Base-by-base conservation (phyloP, 169 alveolate genomes). In the Theileria luwenshuni region DNA sequence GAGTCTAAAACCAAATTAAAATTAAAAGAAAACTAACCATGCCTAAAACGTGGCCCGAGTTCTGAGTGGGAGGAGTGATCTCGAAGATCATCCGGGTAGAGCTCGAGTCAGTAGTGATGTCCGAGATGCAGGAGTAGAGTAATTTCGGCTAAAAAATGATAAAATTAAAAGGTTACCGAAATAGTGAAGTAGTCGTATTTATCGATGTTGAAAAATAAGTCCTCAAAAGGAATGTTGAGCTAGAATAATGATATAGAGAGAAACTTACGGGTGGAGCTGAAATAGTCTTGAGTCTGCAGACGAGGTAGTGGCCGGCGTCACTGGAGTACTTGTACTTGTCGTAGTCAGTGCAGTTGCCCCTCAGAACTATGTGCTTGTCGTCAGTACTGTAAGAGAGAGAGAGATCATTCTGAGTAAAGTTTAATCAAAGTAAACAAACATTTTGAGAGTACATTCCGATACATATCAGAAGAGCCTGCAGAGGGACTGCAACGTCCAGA, bases 171-270 rank as follows among this genome's bases (percentile, higher is more conserved):
- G 6, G 45, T 23, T 67, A 79, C 87, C 47, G 83, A 63, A 17
- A 79, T 79, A 5, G 87, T 68, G 47, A 79, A 79, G 25, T 79
- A 79, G 58, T 79, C 87, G 51, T 67, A 74, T 33, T 64, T 75
- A 28, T 68, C 47, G 38, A 72, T 68, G 45, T 60, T 72, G 73
- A 79, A 79, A 42, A 68, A 68, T 35, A 73, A 63, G 42, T 75
- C 87, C 48, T 79, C 83, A 43, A 79, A 79, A 19, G 87, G 87
- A 25, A 79, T 17, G 33, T 60, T 69, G 47, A 79, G 63, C 87
- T 79, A 54, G 7, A 42, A 19, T 17, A 10, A 28, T 30, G 1
- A 17, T 33, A 17, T 17, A 2, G 61, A 0, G 3, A 45, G 13
- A 41, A 32, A 25, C 79, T 13, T 74, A 81, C 89, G 28, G 85